These are phyloP conservation scores for Eucalyptus urophylla DNA, from an alignment of 345 rosid species.

Conservation along the genomic window DNA sequence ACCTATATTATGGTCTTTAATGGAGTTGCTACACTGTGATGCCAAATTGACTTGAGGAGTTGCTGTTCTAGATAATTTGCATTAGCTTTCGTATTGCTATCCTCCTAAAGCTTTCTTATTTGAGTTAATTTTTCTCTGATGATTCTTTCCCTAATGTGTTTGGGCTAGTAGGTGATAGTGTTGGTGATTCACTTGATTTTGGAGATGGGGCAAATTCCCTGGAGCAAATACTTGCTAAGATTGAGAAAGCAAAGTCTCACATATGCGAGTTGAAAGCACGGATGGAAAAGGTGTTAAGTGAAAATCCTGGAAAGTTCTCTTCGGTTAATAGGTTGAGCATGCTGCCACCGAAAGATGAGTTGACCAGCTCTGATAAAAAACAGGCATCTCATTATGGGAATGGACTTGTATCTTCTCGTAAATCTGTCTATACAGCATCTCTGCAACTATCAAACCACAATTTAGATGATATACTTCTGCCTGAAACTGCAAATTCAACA, in stretches of 20 bases:
- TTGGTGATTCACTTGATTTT: constrained; percentile 31
- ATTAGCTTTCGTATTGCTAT: not conserved
- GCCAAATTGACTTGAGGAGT: not conserved
- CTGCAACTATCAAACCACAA: constrained; percentile 2
- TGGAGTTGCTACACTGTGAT: not conserved
- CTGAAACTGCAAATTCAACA: constrained; percentile 20
- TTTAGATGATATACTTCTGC: constrained; percentile 9
- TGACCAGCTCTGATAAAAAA: constrained; percentile 21
- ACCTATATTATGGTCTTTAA: not conserved
- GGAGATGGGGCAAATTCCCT: constrained; percentile 23
- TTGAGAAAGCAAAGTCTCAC: constrained; percentile 36
- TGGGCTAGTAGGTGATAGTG: not conserved
- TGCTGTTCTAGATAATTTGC: not conserved
- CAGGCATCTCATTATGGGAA: constrained; percentile 14
- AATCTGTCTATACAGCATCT: constrained; percentile 13
- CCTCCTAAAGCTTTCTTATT: not conserved
- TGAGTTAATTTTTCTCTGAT: not conserved
- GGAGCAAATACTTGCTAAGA: constrained; percentile 52
- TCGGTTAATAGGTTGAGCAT: constrained; percentile 30
- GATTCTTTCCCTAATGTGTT: not conserved
- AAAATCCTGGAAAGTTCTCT: constrained; percentile 43
- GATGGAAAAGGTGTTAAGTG: constrained; percentile 48
- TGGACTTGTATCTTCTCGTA: constrained; percentile 17
- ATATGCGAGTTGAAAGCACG: constrained; percentile 36
- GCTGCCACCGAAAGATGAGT: constrained; percentile 16